Percentiles rank a stretch among this genome's conserved stretches.
Evolutionary conservation across 2,329 filamentous ascomycete species (phyloP).

Genomic region (Cladophialophora exuberans): DNA sequence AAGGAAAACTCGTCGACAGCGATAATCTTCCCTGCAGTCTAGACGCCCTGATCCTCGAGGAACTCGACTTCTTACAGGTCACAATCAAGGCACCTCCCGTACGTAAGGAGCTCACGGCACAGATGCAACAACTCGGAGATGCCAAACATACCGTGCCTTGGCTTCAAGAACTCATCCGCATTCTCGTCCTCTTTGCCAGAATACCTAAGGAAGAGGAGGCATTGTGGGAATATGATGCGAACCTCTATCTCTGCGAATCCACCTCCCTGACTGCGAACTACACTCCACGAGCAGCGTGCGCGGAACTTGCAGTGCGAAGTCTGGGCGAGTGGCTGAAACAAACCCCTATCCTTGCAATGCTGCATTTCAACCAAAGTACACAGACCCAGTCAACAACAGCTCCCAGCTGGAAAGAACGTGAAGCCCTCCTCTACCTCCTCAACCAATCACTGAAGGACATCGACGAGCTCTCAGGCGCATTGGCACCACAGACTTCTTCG

Average conservation of each 20-base stretch:
- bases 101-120: slow-evolving; percentile 81
- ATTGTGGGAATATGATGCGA: slow-evolving; percentile 95
- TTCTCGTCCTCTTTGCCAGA: slow-evolving; percentile 82
- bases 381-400: slow-evolving; percentile 33
- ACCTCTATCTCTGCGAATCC: slow-evolving; percentile 92
- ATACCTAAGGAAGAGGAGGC: slow-evolving; percentile 93
- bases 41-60: slow-evolving; percentile 90
- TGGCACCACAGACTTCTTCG: slow-evolving; percentile 70
- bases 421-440: slow-evolving; percentile 81
- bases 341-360: slow-evolving; percentile 75
- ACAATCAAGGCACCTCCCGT: slow-evolving; percentile 87
- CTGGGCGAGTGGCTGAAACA: slow-evolving; percentile 85
- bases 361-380: slow-evolving; percentile 65
- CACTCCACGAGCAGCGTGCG: slow-evolving; percentile 88
- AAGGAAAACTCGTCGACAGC: slow-evolving; percentile 77
- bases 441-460: slow-evolving; percentile 85
- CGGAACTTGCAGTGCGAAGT: slow-evolving; percentile 83
- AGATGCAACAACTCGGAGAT: slow-evolving; percentile 65
- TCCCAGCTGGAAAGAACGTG: slow-evolving; percentile 66
- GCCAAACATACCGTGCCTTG: slow-evolving; percentile 70
- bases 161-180: slow-evolving; percentile 84
- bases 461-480: slow-evolving; percentile 71
- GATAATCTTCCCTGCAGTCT: slow-evolving; percentile 93
- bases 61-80: slow-evolving; percentile 91
- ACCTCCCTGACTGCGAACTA: slow-evolving; percentile 95